Conservation (phyloP, 176 grass and related monocot genomes). For the Oryza punctata region DNA sequence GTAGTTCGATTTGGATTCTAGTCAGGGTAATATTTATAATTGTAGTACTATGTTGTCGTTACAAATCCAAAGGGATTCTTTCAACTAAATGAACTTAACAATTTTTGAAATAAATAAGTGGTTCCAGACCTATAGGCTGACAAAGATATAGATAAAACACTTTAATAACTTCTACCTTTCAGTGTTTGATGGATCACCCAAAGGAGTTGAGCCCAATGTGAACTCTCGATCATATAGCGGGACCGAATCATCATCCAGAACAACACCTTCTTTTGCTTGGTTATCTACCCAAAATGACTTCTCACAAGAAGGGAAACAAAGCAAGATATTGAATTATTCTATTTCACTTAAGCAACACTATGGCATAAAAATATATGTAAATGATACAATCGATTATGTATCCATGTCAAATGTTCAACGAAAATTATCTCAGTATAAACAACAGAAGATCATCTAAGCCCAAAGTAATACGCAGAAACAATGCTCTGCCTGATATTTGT, state of each 20-base stretch:
- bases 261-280: constrained; percentile 65
- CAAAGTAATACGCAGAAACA: not conserved
- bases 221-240: constrained; percentile 87
- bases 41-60: not conserved
- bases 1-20: not conserved
- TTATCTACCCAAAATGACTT: constrained; percentile 96
- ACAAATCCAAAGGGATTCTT: not conserved
- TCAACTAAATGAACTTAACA: not conserved
- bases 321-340: constrained; percentile 13
- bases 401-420: not conserved
- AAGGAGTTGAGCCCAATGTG: constrained; percentile 65
- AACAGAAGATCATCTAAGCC: not conserved
- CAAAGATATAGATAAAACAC: not conserved
- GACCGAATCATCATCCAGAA: constrained; percentile 58
- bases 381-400: not conserved
- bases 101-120: not conserved
- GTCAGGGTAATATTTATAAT: not conserved
- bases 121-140: not conserved
- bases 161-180: constrained; percentile 67
- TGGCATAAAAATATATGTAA: not conserved
- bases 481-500: not conserved
- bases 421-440: constrained; percentile 20
- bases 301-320: constrained; percentile 26
- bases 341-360: constrained; percentile 33
- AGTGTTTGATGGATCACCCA: constrained; percentile 68